Base-by-base conservation (phyloP, 2,329 filamentous ascomycete species). In the Xylaria hypoxylon region DNA sequence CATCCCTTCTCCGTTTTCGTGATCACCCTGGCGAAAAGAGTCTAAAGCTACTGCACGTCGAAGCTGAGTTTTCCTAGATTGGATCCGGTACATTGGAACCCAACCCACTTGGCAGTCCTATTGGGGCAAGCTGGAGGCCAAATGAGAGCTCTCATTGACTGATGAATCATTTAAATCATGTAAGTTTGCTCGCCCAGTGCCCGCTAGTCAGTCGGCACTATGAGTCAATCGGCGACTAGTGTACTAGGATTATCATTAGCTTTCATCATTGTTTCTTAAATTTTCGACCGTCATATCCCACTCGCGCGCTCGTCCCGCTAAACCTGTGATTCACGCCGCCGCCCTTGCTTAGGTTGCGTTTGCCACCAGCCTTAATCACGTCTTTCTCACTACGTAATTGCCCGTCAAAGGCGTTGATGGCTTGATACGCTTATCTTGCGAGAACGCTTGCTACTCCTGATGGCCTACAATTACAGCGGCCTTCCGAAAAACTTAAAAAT, bases 61-160 rank as follows among this genome's bases (percentile, higher is more conserved):
- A 28, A 60, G 60, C 56, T 56, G 50, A 63, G 48, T 38, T 60
- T 67, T 60, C 61, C 51, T 58, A 31, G 60, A 31, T 17, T 42
- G 56, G 61, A 64, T 60, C 65, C 65, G 65, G 48, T 64, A 64
- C 60, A 67, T 67, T 67, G 65, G 65, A 47, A 64, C 35, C 38
- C 22, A 33, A 42, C n/a, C 28, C 22, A 13, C 64, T 60, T 56
- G 60, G 60, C 65, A 57, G 3, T 15, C 64, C 51, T 26, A 56
- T 60, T 64, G 64, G 60, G 61, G 60, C 40, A 64, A 64, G 51
- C 47, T 64, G 22, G 56, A 44, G n/a, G 24, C 26, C 24, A 48
- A 56, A 26, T 33, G 11, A n/a, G 56, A 2, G 19, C 19, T 56
- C 48, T 60, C 53, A 63, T 64, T 51, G 60, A 59, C 17, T 26